phyloP scores from a whole-genome alignment of 768 basidiomycete genomes.

The Lactarius sanguifluus region DNA sequence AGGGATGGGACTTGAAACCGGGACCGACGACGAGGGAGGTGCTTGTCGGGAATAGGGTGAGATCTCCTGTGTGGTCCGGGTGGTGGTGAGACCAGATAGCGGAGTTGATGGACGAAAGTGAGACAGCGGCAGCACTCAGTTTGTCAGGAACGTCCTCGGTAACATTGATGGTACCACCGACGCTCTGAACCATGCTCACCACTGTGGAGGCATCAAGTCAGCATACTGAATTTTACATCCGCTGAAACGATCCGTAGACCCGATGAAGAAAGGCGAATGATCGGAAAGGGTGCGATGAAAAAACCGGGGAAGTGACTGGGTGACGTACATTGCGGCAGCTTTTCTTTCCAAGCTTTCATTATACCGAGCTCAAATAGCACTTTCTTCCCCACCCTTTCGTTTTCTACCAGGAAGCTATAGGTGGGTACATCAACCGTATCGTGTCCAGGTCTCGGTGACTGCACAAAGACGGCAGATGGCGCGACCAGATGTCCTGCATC shows the following conservation, averaged over 20 bases:
- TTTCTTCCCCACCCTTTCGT: conserved; percentile 1
- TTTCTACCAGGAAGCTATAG: conserved; percentile 11
- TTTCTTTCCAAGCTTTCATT: conserved; percentile 4
- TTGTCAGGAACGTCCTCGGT: neutral
- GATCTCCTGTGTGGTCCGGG: neutral
- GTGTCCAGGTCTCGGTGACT: conserved; percentile 3
- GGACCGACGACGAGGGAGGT: conserved; percentile 7
- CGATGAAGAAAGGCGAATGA: neutral
- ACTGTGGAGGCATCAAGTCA: neutral
- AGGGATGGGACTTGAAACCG: neutral
- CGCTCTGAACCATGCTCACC: neutral
- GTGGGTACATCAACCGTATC: neutral
- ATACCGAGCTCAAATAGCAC: conserved; percentile 4
- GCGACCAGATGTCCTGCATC: neutral
- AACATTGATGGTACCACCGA: neutral
- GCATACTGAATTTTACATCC: neutral
- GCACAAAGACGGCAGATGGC: neutral
- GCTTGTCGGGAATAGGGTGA: neutral
- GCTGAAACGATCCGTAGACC: neutral
- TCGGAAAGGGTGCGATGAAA: neutral
- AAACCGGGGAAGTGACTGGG: neutral
- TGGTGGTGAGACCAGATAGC: conserved; percentile 8
- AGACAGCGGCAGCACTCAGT: neutral
- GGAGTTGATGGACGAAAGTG: neutral
- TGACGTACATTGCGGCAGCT: neutral